These are phyloP conservation scores for Aspergillus niger DNA, from an alignment of 2,329 filamentous ascomycete genomes.

Conservation along the genomic window DNA sequence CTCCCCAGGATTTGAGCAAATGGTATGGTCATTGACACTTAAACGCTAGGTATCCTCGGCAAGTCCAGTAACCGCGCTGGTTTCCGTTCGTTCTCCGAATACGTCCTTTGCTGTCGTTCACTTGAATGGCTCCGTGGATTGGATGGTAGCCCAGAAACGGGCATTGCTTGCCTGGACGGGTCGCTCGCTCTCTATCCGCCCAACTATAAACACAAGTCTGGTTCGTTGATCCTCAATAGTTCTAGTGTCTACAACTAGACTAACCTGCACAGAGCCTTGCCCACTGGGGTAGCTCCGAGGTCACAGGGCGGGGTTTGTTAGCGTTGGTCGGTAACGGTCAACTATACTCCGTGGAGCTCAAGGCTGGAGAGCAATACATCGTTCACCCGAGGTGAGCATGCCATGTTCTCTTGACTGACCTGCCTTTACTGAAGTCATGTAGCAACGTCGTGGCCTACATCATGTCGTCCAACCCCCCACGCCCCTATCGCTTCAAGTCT, in stretches of 20 bases:
- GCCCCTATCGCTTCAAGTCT: constrained; percentile 84
- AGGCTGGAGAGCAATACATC: constrained; percentile 83
- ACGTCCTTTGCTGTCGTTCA: constrained; percentile 87
- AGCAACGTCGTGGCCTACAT: constrained; percentile 91
- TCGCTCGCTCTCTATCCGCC: constrained; percentile 74
- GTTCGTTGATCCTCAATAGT: constrained; percentile 40
- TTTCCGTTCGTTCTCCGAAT: constrained; percentile 81
- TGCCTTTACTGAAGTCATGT: constrained; percentile 15
- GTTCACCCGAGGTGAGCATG: constrained; percentile 69
- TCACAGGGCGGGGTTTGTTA: constrained; percentile 84
- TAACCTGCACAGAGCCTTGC: constrained; percentile 63
- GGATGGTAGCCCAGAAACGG: constrained; percentile 86
- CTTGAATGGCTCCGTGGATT: constrained; percentile 91
- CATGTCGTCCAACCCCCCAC: constrained; percentile 70
- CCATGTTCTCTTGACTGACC: not conserved
- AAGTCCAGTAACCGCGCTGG: constrained; percentile 81
- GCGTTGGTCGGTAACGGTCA: constrained; percentile 85
- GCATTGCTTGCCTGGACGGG: constrained; percentile 96
- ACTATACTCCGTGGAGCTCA: constrained; percentile 80
- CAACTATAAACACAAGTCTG: constrained; percentile 72
- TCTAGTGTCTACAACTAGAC: constrained; percentile 16
- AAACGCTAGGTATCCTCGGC: constrained; percentile 72
- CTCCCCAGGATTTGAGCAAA: not conserved
- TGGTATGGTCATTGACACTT: constrained; percentile 14
- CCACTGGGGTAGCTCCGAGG: constrained; percentile 87